These are phyloP conservation scores for Trichosporon sp. DNA, from an alignment of 1,284 basidiomycete species.

Conservation along the genomic window DNA sequence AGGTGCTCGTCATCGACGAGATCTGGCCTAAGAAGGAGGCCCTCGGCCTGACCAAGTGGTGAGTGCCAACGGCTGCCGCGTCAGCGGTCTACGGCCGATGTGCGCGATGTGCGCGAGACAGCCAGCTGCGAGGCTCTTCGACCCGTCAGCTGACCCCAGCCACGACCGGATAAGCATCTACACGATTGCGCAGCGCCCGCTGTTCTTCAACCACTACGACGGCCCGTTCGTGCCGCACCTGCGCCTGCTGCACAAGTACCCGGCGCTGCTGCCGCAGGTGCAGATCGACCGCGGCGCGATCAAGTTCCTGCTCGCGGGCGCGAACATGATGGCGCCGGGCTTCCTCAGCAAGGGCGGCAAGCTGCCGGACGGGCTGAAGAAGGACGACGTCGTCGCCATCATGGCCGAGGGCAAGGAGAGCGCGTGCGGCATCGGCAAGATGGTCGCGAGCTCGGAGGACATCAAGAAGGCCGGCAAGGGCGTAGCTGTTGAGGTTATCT, in stretches of 20 bases:
- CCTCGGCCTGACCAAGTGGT: slow-evolving; percentile 92
- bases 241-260: slow-evolving; percentile 86
- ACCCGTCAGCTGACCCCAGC: slow-evolving; percentile 56
- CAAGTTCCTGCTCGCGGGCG: slow-evolving; percentile 85
- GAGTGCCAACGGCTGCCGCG: slow-evolving; percentile 47
- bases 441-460: slow-evolving; percentile 79
- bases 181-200: slow-evolving; percentile 74
- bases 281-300: slow-evolving; percentile 95
- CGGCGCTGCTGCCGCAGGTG: slow-evolving; percentile 79
- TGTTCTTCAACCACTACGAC: slow-evolving; percentile 97
- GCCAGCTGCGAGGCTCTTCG: no score
- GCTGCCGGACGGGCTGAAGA: slow-evolving; percentile 73
- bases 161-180: slow-evolving; percentile 94
- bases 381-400: slow-evolving; percentile 74
- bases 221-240: slow-evolving; percentile 87
- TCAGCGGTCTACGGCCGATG: no score
- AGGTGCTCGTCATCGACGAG: slow-evolving; percentile 65
- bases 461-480: slow-evolving; percentile 86
- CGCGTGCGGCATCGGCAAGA: slow-evolving; percentile 80
- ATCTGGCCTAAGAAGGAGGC: slow-evolving; percentile 99
- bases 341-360: slow-evolving; percentile 86
- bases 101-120: no score
- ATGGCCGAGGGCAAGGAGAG: slow-evolving; percentile 95
- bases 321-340: slow-evolving; percentile 96
- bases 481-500: slow-evolving; percentile 78